Evolutionary conservation across 805 yeast genomes (phyloP).

Genomic region (Nematodospora valgi): DNA sequence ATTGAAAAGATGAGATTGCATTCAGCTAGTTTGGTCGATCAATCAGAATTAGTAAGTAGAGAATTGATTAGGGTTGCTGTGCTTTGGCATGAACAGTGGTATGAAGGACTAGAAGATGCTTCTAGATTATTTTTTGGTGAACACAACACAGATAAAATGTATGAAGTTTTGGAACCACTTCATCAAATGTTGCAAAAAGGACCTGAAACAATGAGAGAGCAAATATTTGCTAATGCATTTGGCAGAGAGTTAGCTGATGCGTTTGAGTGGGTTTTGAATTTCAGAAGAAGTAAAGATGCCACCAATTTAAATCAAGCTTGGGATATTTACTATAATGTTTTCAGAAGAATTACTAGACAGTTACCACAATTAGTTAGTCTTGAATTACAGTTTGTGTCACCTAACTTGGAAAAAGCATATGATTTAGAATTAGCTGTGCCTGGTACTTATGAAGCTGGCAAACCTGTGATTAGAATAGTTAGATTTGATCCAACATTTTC

Average conservation of each 20-base stretch:
- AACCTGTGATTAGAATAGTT: conserved; percentile 67
- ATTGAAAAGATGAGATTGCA: conserved; percentile 91
- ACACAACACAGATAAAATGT: conserved; percentile 92
- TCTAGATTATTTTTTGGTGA: conserved; percentile 91
- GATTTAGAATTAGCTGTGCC: conserved; percentile 89
- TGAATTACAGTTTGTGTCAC: conserved; percentile 92
- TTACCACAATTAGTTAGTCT: conserved; percentile 81
- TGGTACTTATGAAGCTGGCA: conserved; percentile 86
- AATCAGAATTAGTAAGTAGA: conserved; percentile 89
- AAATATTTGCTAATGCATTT: conserved; percentile 87
- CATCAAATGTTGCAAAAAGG: conserved; percentile 82
- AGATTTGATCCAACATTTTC: conserved; percentile 79
- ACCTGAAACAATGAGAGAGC: conserved; percentile 89
- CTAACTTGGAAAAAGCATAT: conserved; percentile 72
- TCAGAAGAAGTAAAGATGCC: conserved; percentile 77
- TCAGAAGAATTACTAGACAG: conserved; percentile 85
- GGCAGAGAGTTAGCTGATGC: conserved; percentile 93
- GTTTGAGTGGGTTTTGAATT: conserved; percentile 86
- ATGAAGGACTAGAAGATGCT: conserved; percentile 96
- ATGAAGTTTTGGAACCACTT: conserved; percentile 81
- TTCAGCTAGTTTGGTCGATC: conserved; percentile 79
- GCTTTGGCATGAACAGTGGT: conserved; percentile 97
- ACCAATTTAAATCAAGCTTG: conserved; percentile 94
- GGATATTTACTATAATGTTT: conserved; percentile 94
- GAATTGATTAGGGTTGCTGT: conserved; percentile 94